A percentile compares a stretch with the other conserved stretches of the same genome.
These are phyloP conservation scores for Pneumocystis wakefieldiae DNA, from an alignment of 1,139 yeast genomes.

Conservation along the genomic window DNA sequence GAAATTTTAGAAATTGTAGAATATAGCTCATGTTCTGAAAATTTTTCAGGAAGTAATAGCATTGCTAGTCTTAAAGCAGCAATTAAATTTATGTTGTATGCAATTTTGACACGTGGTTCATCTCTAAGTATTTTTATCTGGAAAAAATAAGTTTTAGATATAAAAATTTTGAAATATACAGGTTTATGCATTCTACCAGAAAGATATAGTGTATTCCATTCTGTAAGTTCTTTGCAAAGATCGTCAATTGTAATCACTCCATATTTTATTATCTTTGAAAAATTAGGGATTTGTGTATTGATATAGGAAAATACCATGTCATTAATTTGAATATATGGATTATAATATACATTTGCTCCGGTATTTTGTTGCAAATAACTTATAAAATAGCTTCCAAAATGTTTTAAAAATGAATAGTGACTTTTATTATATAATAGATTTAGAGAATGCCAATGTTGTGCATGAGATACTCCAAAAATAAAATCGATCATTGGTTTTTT, in stretches of 20 bases:
- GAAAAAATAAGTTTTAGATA: not conserved
- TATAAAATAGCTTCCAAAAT: constrained; percentile 46
- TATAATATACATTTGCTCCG: constrained; percentile 92
- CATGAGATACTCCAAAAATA: constrained; percentile 67
- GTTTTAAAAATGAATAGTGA: constrained; percentile 61
- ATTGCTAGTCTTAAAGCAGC: constrained; percentile 69
- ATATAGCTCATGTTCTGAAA: constrained; percentile 54
- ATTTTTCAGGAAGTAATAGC: constrained; percentile 37
- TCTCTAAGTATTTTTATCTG: constrained; percentile 36
- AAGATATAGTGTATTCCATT: constrained; percentile 73
- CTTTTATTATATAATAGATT: constrained; percentile 50
- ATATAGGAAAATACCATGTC: constrained; percentile 24
- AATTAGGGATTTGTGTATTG: not conserved
- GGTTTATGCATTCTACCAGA: constrained; percentile 96
- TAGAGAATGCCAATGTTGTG: constrained; percentile 56
- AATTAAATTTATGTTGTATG: constrained; percentile 62
- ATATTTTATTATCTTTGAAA: constrained; percentile 45
- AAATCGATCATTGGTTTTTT: constrained; percentile 64
- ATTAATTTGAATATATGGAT: constrained; percentile 63
- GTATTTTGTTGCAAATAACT: constrained; percentile 41
- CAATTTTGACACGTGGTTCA: constrained; percentile 43
- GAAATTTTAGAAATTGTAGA: constrained; percentile 66
- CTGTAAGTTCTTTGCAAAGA: constrained; percentile 49
- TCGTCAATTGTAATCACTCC: constrained; percentile 62
- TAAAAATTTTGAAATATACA: constrained; percentile 33